Conservation (phyloP, 2,329 filamentous ascomycete species). For the Aspergillus costaricaensis region DNA sequence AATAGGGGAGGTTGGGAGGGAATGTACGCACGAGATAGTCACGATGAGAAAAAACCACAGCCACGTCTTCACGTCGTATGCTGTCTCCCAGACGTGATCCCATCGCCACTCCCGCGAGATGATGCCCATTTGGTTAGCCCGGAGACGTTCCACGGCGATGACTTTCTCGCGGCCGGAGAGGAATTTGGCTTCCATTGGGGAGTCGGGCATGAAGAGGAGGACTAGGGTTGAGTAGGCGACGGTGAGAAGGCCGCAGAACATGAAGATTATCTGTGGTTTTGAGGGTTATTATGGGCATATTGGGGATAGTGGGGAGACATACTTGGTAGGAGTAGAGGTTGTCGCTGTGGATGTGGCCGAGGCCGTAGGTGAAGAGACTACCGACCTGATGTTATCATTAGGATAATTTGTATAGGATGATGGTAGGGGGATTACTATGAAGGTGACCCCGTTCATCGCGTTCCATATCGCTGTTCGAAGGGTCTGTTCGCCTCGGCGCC, state of each 20-base stretch:
- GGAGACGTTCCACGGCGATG: slow-evolving; percentile 57
- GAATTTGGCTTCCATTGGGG: slow-evolving; percentile 54
- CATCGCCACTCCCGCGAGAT: slow-evolving; percentile 56
- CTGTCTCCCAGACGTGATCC: slow-evolving; percentile 47
- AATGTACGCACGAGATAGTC: slow-evolving; percentile 24
- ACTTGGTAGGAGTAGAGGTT: slow-evolving; percentile 39
- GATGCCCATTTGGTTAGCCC: slow-evolving; percentile 58
- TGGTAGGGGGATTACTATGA: slow-evolving; percentile 41
- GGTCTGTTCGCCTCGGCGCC: slow-evolving; percentile 61
- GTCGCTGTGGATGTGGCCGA: slow-evolving; percentile 59
- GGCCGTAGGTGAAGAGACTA: slow-evolving; percentile 59
- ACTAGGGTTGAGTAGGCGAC: slow-evolving; percentile 51
- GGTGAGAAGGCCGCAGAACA: slow-evolving; percentile 57
- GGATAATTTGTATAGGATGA: neutral
- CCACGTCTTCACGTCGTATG: slow-evolving; percentile 40
- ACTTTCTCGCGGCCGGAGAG: slow-evolving; percentile 52
- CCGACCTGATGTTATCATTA: slow-evolving; percentile 36
- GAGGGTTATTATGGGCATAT: neutral
- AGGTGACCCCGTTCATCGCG: slow-evolving; percentile 62
- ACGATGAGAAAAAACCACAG: slow-evolving; percentile 34
- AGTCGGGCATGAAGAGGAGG: slow-evolving; percentile 53
- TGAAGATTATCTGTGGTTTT: slow-evolving; percentile 48
- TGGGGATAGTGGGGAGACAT: neutral
- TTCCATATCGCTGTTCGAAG: slow-evolving; percentile 61
- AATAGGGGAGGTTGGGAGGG: too few species aligned